Percentiles rank a stretch among this genome's conserved stretches.
phyloP scores from a whole-genome alignment of 2,329 filamentous ascomycete species.

The Colletotrichum chrysophilum region DNA sequence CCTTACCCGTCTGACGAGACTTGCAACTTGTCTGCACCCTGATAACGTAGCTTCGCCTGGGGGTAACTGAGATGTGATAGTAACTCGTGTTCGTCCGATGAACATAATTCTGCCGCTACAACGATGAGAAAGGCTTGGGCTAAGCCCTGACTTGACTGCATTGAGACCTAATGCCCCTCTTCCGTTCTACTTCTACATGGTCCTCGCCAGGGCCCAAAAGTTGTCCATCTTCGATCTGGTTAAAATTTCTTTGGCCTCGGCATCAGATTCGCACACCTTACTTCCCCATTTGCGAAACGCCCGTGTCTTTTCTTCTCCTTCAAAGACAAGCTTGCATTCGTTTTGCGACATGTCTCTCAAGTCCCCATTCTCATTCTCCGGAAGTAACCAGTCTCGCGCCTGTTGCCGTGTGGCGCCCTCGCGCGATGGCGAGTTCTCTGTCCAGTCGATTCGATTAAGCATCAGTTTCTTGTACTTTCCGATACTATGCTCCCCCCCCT shows the following conservation, averaged over 20 bases:
- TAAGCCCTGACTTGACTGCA: background rate
- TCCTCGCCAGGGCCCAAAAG: slow-evolving; percentile 92
- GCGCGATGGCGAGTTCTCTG: slow-evolving; percentile 78
- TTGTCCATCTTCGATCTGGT: slow-evolving; percentile 88
- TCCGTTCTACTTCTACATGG: slow-evolving; percentile 22
- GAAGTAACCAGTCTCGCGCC: slow-evolving; percentile 77
- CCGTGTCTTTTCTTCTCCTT: slow-evolving; percentile 83
- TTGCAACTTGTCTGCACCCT: background rate
- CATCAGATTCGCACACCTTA: slow-evolving; percentile 91
- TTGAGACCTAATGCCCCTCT: background rate
- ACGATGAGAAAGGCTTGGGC: background rate
- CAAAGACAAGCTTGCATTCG: slow-evolving; percentile 84
- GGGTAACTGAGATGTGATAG: background rate
- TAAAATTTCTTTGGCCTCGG: slow-evolving; percentile 82
- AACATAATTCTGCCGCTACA: background rate
- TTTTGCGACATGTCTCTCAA: slow-evolving; percentile 85
- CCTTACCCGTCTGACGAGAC: background rate
- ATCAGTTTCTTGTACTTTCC: slow-evolving; percentile 90
- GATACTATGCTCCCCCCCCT: slow-evolving; percentile 85
- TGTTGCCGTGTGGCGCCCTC: slow-evolving; percentile 65
- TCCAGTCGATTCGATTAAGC: slow-evolving; percentile 94
- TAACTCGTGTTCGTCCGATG: background rate
- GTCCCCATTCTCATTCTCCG: slow-evolving; percentile 78
- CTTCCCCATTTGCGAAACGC: slow-evolving; percentile 88
- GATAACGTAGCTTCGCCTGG: background rate